Percentiles rank a stretch among this genome's conserved stretches.
Evolutionary conservation across 306 rosid genomes (phyloP).

Genomic region (Hippophae rhamnoides): DNA sequence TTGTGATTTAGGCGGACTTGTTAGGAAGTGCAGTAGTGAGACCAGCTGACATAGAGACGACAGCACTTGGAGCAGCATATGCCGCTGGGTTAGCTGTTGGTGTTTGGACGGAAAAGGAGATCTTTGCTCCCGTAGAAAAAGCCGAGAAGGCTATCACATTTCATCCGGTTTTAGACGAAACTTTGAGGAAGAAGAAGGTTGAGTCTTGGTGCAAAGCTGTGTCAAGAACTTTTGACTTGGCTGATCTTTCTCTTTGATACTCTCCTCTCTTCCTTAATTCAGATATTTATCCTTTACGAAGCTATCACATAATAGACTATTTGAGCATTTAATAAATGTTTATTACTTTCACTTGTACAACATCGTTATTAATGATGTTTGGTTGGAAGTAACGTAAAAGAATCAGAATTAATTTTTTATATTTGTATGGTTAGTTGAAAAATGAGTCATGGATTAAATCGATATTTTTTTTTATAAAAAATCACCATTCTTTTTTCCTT

Average conservation of each 20-base stretch:
- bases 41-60: slow-evolving; percentile 82
- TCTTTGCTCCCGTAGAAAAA: slow-evolving; percentile 42
- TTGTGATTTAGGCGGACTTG: slow-evolving; percentile 58
- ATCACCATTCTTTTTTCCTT: too few relatives aligned
- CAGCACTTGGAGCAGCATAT: slow-evolving; percentile 93
- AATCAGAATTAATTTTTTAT: too few relatives aligned
- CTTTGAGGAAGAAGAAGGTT: slow-evolving; percentile 57
- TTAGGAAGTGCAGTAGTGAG: slow-evolving; percentile 59
- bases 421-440: too few relatives aligned
- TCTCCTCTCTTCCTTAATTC: neutral
- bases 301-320: neutral
- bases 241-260: slow-evolving; percentile 58
- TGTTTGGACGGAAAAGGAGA: slow-evolving; percentile 55
- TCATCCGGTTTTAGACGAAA: slow-evolving; percentile 35
- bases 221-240: slow-evolving; percentile 66
- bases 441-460: too few relatives aligned
- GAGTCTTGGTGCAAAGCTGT: slow-evolving; percentile 83
- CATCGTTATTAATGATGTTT: too few relatives aligned
- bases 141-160: slow-evolving; percentile 35
- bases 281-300: neutral
- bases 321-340: neutral
- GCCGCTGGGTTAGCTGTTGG: slow-evolving; percentile 94
- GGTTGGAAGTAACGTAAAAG: too few relatives aligned
- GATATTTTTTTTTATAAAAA: too few relatives aligned
- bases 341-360: neutral